Evolutionary conservation across 1,284 basidiomycete genomes (phyloP).

Genomic region (Hymenochaete sp.): DNA sequence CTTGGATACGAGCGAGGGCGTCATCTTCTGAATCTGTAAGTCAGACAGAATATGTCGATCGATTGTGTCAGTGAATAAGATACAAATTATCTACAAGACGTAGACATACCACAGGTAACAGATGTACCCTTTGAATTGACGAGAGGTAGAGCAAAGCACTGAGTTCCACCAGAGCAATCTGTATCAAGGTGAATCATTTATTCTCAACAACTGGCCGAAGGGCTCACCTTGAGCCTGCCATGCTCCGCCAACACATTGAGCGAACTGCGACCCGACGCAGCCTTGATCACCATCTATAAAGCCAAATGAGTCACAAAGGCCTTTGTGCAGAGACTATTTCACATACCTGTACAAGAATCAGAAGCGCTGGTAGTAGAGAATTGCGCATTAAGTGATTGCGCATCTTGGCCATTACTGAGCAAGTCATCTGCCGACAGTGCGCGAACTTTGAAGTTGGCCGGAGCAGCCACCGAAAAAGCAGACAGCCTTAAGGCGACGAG

Average conservation of each 20-base stretch:
- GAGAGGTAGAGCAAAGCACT: slow-evolving; percentile 50
- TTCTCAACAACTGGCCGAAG: no score
- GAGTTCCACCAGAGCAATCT: slow-evolving; percentile 32
- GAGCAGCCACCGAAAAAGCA: slow-evolving; percentile 1
- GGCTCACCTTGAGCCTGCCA: no score
- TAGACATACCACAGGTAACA: no score
- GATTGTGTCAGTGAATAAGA: background rate
- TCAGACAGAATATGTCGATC: slow-evolving; percentile 28
- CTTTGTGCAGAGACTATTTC: background rate
- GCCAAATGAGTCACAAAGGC: background rate
- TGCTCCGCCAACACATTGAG: slow-evolving; percentile 21
- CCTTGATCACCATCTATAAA: slow-evolving; percentile 20
- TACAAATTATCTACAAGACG: no score
- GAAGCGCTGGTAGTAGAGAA: slow-evolving; percentile 28
- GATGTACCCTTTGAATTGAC: slow-evolving; percentile 50
- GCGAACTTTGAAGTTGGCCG: background rate
- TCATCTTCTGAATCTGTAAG: slow-evolving; percentile 46
- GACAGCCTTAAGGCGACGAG: slow-evolving; percentile 2
- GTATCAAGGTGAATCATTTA: no score
- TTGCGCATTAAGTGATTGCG: slow-evolving; percentile 33
- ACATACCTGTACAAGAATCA: slow-evolving; percentile 33
- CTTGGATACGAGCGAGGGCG: slow-evolving; percentile 41
- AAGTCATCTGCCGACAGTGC: slow-evolving; percentile 8
- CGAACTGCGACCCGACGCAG: slow-evolving; percentile 21
- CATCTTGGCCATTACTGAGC: slow-evolving; percentile 29